A percentile compares a stretch with the other conserved stretches of the same genome.
These are phyloP conservation scores for Rhexocercosporidium sp. DNA, from an alignment of 2,329 filamentous ascomycete species.

Conservation along the genomic window DNA sequence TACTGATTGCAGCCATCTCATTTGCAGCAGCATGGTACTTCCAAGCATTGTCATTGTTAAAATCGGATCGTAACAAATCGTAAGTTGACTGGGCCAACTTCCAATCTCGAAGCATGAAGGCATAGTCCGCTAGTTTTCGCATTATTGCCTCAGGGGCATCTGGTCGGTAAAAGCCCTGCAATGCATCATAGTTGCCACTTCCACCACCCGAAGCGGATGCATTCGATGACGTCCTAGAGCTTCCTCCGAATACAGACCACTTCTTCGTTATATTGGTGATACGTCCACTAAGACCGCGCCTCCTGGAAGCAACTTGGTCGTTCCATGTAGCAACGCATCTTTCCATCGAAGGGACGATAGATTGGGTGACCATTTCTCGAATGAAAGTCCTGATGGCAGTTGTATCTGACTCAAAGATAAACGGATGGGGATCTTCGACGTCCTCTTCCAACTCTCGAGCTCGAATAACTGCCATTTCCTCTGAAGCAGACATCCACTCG, in stretches of 20 bases:
- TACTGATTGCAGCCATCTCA: constrained; percentile 90
- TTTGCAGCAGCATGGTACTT: constrained; percentile 90
- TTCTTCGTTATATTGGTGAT: constrained; percentile 93
- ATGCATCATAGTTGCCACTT: constrained; percentile 75
- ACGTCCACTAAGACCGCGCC: constrained; percentile 87
- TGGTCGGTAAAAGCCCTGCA: constrained; percentile 80
- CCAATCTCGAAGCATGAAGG: constrained; percentile 97
- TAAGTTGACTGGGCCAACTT: constrained; percentile 92
- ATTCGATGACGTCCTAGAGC: constrained; percentile 40
- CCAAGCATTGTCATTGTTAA: constrained; percentile 96
- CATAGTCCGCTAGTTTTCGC: constrained; percentile 91
- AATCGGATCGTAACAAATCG: constrained; percentile 86
- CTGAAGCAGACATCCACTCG: constrained; percentile 87
- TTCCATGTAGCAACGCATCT: constrained; percentile 92
- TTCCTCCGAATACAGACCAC: constrained; percentile 80
- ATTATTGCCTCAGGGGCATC: constrained; percentile 88
- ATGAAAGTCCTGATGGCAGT: constrained; percentile 88
- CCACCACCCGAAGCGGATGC: constrained; percentile 51
- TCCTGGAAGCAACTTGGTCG: constrained; percentile 90
- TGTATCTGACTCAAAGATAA: constrained; percentile 90
- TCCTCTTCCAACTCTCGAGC: constrained; percentile 71
- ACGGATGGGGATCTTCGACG: constrained; percentile 73
- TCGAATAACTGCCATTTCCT: constrained; percentile 79
- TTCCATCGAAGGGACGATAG: constrained; percentile 95
- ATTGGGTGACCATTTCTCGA: constrained; percentile 93